phyloP scores from a whole-genome alignment of 2,329 filamentous ascomycete species.

The Aspergillus novofumigatus region DNA sequence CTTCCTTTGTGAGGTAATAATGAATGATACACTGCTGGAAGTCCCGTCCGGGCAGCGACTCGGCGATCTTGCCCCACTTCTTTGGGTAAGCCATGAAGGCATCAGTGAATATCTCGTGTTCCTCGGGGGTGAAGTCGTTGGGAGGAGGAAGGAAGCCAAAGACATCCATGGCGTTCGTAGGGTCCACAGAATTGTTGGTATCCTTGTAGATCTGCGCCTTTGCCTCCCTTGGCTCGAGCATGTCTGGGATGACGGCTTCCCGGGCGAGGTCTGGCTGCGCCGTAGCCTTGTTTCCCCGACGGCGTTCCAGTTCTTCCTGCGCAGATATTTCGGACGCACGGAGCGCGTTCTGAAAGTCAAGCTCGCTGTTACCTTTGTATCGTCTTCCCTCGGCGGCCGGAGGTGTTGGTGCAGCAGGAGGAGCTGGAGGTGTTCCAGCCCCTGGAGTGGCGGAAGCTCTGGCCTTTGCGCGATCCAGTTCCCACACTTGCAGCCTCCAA shows the following conservation, averaged over 20 bases:
- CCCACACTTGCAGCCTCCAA: conserved; percentile 42
- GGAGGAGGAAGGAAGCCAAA: conserved; percentile 44
- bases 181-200: conserved; percentile 41
- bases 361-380: conserved; percentile 46
- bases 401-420: conserved; percentile 27
- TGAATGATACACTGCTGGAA: conserved; percentile 49
- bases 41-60: conserved; percentile 41
- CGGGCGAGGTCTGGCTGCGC: conserved; percentile 42
- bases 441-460: conserved; percentile 35
- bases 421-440: conserved; percentile 32
- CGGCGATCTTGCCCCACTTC: conserved; percentile 50
- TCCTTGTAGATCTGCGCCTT: conserved; percentile 43
- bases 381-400: conserved; percentile 37
- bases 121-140: conserved; percentile 46
- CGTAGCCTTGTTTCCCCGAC: conserved; percentile 40
- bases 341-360: conserved; percentile 47
- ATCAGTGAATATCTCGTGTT: conserved; percentile 45
- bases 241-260: conserved; percentile 47
- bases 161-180: conserved; percentile 37
- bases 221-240: conserved; percentile 41
- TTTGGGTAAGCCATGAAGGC: conserved; percentile 48
- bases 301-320: conserved; percentile 44
- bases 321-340: conserved; percentile 46
- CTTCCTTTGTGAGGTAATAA: conserved; percentile 49
- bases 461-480: conserved; percentile 40